Conservation (phyloP, 1,284 basidiomycete species). For the Volvariella volvacea region DNA sequence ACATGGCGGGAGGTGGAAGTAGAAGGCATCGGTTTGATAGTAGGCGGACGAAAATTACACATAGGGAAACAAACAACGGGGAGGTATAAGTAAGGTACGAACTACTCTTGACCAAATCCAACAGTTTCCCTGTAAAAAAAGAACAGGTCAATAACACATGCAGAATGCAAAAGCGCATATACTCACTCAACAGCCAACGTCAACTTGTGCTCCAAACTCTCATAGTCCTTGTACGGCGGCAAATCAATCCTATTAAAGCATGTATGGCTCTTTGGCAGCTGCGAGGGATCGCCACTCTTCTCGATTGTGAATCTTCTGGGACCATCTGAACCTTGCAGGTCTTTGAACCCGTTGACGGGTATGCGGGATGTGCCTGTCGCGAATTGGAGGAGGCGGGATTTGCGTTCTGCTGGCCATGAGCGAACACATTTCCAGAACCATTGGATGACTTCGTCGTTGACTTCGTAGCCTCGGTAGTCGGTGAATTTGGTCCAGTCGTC, state of each 20-base stretch:
- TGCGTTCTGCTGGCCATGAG: constrained; percentile 89
- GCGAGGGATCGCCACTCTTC: constrained; percentile 82
- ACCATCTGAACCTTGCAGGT: constrained; percentile 90
- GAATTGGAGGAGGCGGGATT: constrained; percentile 85
- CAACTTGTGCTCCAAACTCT: constrained; percentile 77
- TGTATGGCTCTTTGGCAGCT: constrained; percentile 80
- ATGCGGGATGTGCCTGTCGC: constrained; percentile 91
- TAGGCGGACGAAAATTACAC: constrained; percentile 6
- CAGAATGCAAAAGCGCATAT: constrained; percentile 3
- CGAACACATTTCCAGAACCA: constrained; percentile 98
- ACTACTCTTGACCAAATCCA: constrained; percentile 60
- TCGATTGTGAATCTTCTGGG: constrained; percentile 88
- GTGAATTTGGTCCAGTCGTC: constrained; percentile 78
- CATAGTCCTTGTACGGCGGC: constrained; percentile 81
- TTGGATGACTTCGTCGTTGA: constrained; percentile 85
- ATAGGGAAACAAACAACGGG: constrained; percentile 16
- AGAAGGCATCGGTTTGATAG: too few relatives aligned
- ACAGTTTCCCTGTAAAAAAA: constrained; percentile 51
- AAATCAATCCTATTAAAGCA: constrained; percentile 86
- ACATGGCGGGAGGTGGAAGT: too few relatives aligned
- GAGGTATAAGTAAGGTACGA: constrained; percentile 8
- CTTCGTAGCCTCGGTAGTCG: constrained; percentile 68
- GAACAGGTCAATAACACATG: constrained; percentile 2
- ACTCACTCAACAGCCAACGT: constrained; percentile 78
- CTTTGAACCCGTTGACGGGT: constrained; percentile 92